These are phyloP conservation scores for Drechslerella stenobrocha DNA, from an alignment of 2,329 filamentous ascomycete genomes.

Conservation along the genomic window DNA sequence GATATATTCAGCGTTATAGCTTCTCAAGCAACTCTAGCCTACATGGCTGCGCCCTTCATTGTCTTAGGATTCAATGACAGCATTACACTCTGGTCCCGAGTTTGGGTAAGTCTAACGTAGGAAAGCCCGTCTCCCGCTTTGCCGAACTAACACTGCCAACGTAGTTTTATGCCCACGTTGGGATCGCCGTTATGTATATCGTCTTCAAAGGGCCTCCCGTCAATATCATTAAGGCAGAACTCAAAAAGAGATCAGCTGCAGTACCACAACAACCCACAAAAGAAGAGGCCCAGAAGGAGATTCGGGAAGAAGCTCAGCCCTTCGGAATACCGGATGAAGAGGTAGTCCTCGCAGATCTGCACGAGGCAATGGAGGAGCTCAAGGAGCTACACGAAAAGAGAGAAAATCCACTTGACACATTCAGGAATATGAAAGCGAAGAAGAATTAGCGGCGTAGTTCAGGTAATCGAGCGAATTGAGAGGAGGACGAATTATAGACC, in stretches of 20 bases:
- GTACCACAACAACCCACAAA: slow-evolving; percentile 13
- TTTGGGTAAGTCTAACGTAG: slow-evolving; percentile 56
- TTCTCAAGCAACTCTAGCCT: slow-evolving; percentile 82
- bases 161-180: slow-evolving; percentile 81
- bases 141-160: neutral
- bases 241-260: slow-evolving; percentile 24
- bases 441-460: slow-evolving; percentile 3
- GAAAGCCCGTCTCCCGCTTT: neutral
- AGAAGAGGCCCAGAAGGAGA: slow-evolving; percentile 15
- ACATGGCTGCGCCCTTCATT: slow-evolving; percentile 81
- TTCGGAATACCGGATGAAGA: slow-evolving; percentile 53
- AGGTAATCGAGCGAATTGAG: no score
- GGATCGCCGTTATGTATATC: slow-evolving; percentile 66
- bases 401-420: slow-evolving; percentile 22
- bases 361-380: slow-evolving; percentile 42
- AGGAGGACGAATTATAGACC: no score
- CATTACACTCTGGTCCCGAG: slow-evolving; percentile 74
- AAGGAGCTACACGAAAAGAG: slow-evolving; percentile 27
- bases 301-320: slow-evolving; percentile 53
- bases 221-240: slow-evolving; percentile 53
- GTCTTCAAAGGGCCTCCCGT: slow-evolving; percentile 84
- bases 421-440: slow-evolving; percentile 32
- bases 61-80: slow-evolving; percentile 73
- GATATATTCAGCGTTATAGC: slow-evolving; percentile 74
- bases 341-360: slow-evolving; percentile 39